Percentiles rank a stretch among this genome's conserved stretches.
phyloP scores from a whole-genome alignment of 345 rosid species.

The Nasturtium officinale region DNA sequence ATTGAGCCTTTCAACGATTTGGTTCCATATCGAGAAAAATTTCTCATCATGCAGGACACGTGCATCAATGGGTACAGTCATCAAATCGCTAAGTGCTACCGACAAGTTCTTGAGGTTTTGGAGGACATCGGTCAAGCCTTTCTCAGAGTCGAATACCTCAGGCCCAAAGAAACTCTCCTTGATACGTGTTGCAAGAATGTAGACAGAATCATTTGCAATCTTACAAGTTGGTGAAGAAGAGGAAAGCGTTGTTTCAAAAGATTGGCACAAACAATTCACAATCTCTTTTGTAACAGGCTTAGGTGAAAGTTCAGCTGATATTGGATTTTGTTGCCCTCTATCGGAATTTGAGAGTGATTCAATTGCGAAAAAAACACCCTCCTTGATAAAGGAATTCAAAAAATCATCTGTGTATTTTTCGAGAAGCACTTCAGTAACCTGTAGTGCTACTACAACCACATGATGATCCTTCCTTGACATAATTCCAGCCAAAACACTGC shows the following conservation, averaged over 20 bases:
- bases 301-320: constrained; percentile 50
- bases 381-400: constrained; percentile 73
- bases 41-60: constrained; percentile 55
- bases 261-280: constrained; percentile 79
- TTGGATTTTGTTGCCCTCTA: constrained; percentile 46
- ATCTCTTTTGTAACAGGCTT: constrained; percentile 55
- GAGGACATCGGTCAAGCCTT: constrained; percentile 81
- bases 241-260: constrained; percentile 52
- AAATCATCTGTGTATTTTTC: constrained; percentile 66
- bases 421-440: constrained; percentile 69
- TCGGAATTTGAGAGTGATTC: constrained; percentile 63
- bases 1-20: constrained; percentile 61
- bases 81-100: constrained; percentile 57
- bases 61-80: constrained; percentile 41
- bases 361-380: constrained; percentile 81
- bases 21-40: constrained; percentile 53
- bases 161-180: constrained; percentile 61
- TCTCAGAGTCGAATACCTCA: constrained; percentile 59
- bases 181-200: constrained; percentile 67
- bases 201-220: constrained; percentile 66
- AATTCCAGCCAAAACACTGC: constrained; percentile 90
- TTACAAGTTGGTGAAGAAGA: constrained; percentile 60
- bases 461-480: constrained; percentile 83
- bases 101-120: constrained; percentile 69
- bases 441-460: constrained; percentile 67